Percentiles rank a stretch among this genome's conserved stretches.
Evolutionary conservation across 495 filamentous ascomycete species (phyloP).

Genomic region (Amniculicola lignicola): DNA sequence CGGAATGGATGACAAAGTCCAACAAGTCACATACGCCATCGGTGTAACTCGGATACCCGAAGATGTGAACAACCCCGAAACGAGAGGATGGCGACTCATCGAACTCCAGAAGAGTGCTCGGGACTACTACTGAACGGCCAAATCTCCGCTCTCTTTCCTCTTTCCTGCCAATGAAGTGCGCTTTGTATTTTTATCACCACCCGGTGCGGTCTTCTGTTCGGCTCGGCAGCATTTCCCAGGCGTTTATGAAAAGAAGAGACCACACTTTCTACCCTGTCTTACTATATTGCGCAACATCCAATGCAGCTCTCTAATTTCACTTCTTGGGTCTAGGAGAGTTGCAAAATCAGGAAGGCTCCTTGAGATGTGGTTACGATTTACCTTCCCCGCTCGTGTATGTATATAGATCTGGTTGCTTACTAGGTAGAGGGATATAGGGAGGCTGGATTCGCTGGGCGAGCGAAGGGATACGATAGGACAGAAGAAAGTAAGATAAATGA

Average conservation of each 20-base stretch:
- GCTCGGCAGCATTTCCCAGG: conserved; percentile 7
- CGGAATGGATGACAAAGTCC: conserved; percentile 98
- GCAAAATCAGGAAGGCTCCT: not conserved
- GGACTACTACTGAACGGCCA: conserved; percentile 72
- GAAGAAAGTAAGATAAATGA: not conserved
- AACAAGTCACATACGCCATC: conserved; percentile 96
- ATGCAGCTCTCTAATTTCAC: not conserved
- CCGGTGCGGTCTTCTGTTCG: not conserved
- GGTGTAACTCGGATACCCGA: conserved; percentile 89
- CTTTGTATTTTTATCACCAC: conserved; percentile 15
- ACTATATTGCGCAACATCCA: not conserved
- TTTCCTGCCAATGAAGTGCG: not conserved
- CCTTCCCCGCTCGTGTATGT: conserved; percentile 32
- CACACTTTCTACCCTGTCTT: conserved; percentile 6
- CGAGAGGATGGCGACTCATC: conserved; percentile 91
- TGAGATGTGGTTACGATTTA: conserved; percentile 1
- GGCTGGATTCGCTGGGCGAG: not conserved
- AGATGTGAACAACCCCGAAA: conserved; percentile 95
- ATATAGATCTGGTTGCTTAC: conserved; percentile 11
- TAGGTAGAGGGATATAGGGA: not conserved
- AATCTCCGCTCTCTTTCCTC: not conserved
- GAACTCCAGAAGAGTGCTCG: conserved; percentile 97
- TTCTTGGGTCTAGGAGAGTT: not conserved
- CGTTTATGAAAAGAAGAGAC: conserved; percentile 11
- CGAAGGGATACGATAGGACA: not conserved